These are phyloP conservation scores for Pestalotiopsis sp. DNA, from an alignment of 2,329 filamentous ascomycete species.

Conservation along the genomic window DNA sequence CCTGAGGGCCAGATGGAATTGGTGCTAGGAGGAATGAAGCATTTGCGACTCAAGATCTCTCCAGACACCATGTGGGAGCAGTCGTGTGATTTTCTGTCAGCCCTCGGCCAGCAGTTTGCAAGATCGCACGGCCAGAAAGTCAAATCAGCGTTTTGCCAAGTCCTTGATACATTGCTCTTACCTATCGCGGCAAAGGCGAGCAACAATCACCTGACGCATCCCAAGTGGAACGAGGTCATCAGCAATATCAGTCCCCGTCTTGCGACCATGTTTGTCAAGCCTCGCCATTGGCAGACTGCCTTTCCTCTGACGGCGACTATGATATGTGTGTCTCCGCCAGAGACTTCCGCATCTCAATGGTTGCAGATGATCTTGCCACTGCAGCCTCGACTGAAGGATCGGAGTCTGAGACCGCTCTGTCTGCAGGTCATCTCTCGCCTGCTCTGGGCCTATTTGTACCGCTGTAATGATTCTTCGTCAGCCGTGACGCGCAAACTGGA, in stretches of 20 bases:
- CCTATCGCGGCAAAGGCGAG: conserved; percentile 83
- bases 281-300: conserved; percentile 86
- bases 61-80: conserved; percentile 79
- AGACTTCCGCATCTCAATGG: conserved; percentile 86
- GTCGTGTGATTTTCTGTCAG: conserved; percentile 86
- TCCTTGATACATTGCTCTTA: conserved; percentile 83
- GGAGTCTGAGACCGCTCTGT: conserved; percentile 74
- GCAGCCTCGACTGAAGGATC: conserved; percentile 83
- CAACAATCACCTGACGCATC: conserved; percentile 73
- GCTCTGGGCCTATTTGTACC: conserved; percentile 93
- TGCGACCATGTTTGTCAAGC: conserved; percentile 84
- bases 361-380: conserved; percentile 77
- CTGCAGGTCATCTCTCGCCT: conserved; percentile 88
- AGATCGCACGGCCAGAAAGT: conserved; percentile 85
- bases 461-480: conserved; percentile 72
- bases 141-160: conserved; percentile 93
- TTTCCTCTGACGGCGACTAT: conserved; percentile 88
- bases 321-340: conserved; percentile 84
- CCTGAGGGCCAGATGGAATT: conserved; percentile 83
- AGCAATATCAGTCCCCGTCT: conserved; percentile 77
- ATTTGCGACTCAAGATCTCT: conserved; percentile 75
- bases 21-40: conserved; percentile 88
- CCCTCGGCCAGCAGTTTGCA: conserved; percentile 79
- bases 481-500: conserved; percentile 79
- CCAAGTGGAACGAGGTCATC: conserved; percentile 87